Conservation (phyloP, 75 land plant species). For the Sequoiadendron giganteum region DNA sequence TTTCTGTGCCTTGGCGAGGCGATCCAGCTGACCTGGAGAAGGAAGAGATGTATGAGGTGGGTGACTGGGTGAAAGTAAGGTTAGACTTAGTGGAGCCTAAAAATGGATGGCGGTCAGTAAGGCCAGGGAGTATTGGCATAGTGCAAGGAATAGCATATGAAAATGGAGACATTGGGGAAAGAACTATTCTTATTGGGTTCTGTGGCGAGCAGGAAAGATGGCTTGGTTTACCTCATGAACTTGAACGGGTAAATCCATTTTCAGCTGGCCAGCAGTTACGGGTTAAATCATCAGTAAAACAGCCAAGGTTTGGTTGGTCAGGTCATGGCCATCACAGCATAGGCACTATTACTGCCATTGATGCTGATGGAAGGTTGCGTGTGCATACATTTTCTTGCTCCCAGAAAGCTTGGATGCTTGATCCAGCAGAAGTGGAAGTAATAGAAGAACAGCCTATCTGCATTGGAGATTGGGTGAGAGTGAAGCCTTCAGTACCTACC, state of each 20-base stretch:
- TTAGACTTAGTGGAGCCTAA: conserved; percentile 37
- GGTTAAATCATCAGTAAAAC: conserved; percentile 61
- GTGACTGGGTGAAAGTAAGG: conserved; percentile 81
- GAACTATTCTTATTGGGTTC: conserved; percentile 60
- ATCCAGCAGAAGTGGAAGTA: conserved; percentile 84
- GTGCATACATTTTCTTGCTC: conserved; percentile 70
- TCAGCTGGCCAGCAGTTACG: conserved; percentile 62
- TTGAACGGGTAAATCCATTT: conserved; percentile 57
- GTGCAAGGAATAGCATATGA: conserved; percentile 79
- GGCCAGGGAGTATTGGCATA: conserved; percentile 83
- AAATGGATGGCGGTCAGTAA: conserved; percentile 64
- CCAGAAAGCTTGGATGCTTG: conserved; percentile 87
- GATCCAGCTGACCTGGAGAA: conserved; percentile 91
- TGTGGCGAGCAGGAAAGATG: conserved; percentile 96
- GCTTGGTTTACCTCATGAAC: conserved; percentile 61
- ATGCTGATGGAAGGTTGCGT: conserved; percentile 89
- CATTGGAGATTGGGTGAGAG: conserved; percentile 90
- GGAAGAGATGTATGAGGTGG: conserved; percentile 83
- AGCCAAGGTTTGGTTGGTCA: conserved; percentile 94
- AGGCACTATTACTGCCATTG: conserved; percentile 71
- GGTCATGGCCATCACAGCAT: conserved; percentile 64
- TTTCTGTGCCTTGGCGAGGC: conserved; percentile 74
- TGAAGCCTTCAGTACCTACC: conserved; percentile 50
- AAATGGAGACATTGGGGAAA: conserved; percentile 53
- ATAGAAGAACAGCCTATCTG: conserved; percentile 70